Conservation (phyloP, 2,329 filamentous ascomycete species). For the Paecilomyces fulvus region DNA sequence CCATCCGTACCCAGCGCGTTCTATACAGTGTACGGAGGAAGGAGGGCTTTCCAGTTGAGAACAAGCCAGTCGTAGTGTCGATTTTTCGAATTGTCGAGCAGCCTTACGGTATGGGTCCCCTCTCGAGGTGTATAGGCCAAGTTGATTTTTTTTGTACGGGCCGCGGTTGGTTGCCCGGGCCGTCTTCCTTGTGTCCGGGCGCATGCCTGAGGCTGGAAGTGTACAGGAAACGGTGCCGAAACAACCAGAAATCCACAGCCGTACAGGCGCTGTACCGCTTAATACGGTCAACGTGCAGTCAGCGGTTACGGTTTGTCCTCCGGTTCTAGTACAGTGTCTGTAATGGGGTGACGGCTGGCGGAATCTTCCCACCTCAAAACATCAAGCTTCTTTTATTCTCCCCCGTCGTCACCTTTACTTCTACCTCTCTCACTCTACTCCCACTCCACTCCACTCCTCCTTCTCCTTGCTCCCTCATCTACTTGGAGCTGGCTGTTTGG, state of each 20-base stretch:
- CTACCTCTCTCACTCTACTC: slow-evolving; percentile 23
- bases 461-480: slow-evolving; percentile 31
- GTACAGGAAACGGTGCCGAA: slow-evolving; percentile 11
- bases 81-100: slow-evolving; percentile 7
- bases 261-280: slow-evolving; percentile 2
- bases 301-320: slow-evolving; percentile 32
- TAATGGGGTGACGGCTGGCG: slow-evolving; percentile 14
- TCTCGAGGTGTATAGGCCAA: not conserved
- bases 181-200: slow-evolving; percentile 23
- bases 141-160: not conserved
- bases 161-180: slow-evolving; percentile 7
- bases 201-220: slow-evolving; percentile 8
- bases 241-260: not conserved
- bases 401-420: slow-evolving; percentile 26
- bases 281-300: slow-evolving; percentile 19
- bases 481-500: slow-evolving; percentile 28
- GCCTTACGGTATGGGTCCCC: not conserved
- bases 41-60: slow-evolving; percentile 1
- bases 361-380: slow-evolving; percentile 30
- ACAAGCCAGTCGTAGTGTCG: slow-evolving; percentile 7
- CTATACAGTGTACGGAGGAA: slow-evolving; percentile 1
- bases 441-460: slow-evolving; percentile 28
- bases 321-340: slow-evolving; percentile 19
- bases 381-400: slow-evolving; percentile 32
- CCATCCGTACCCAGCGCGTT: not conserved